A percentile compares a stretch with the other conserved stretches of the same genome.
Evolutionary conservation across 768 basidiomycete species (phyloP).

Genomic region (Rhizopogon vulgaris): DNA sequence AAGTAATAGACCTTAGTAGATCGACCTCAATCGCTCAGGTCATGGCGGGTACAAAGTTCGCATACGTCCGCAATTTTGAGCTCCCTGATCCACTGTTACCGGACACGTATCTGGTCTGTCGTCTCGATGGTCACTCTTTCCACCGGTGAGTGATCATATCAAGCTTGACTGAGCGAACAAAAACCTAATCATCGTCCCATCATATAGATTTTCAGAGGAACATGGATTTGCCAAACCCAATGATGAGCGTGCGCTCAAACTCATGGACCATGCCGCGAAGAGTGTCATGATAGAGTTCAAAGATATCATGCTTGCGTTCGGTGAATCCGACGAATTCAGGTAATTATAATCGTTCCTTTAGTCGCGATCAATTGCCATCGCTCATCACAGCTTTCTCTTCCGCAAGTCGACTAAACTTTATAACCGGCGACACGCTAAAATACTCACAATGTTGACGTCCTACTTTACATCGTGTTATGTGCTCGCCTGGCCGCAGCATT

Average conservation of each 20-base stretch:
- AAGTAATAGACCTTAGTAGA: too few relatives aligned
- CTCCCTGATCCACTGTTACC: slow-evolving; percentile 82
- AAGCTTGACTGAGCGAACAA: not conserved
- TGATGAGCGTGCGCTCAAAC: slow-evolving; percentile 74
- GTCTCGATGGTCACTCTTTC: slow-evolving; percentile 91
- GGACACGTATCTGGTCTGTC: slow-evolving; percentile 75
- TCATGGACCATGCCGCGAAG: slow-evolving; percentile 90
- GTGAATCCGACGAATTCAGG: slow-evolving; percentile 98
- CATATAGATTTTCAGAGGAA: slow-evolving; percentile 69
- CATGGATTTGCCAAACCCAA: slow-evolving; percentile 90
- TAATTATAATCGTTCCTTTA: slow-evolving; percentile 21
- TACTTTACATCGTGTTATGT: slow-evolving; percentile 90
- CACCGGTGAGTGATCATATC: slow-evolving; percentile 57
- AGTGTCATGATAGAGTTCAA: slow-evolving; percentile 76
- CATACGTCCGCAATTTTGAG: slow-evolving; percentile 88
- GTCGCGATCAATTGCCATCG: not conserved
- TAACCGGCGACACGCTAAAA: slow-evolving; percentile 83
- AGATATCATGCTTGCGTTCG: slow-evolving; percentile 85
- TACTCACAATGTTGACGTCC: slow-evolving; percentile 76
- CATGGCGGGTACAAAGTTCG: slow-evolving; percentile 93
- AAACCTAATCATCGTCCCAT: not conserved
- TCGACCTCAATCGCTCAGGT: too few relatives aligned
- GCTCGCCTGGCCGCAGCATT: slow-evolving; percentile 76
- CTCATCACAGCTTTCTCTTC: slow-evolving; percentile 69
- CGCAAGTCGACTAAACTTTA: slow-evolving; percentile 70